A percentile compares a stretch with the other conserved stretches of the same genome.
Evolutionary conservation across 2,329 filamentous ascomycete species (phyloP).

Genomic region (Colletotrichum sp.): DNA sequence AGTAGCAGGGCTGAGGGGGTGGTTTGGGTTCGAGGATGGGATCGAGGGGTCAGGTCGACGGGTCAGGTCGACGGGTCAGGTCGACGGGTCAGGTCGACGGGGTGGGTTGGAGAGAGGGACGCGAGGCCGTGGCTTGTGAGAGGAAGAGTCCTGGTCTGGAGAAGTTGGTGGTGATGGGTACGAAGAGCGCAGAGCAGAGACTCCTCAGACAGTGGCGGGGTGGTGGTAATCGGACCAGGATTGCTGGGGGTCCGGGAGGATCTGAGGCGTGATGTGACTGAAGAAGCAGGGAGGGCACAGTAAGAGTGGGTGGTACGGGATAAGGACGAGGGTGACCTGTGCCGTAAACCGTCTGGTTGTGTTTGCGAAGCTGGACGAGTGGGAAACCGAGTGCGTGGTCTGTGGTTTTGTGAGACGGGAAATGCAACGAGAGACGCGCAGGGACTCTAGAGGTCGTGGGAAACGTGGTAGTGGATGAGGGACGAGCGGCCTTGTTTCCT

Average conservation of each 20-base stretch:
- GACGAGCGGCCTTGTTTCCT: background rate
- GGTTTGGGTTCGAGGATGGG: background rate
- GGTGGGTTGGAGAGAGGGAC: background rate
- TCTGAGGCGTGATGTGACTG: background rate
- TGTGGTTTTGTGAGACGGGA: conserved; percentile 14
- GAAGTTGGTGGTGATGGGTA: background rate
- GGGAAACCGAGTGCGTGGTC: background rate
- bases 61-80: background rate
- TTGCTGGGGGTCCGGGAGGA: conserved; percentile 1
- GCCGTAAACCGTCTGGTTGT: background rate
- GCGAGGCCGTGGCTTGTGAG: background rate
- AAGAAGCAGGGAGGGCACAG: background rate
- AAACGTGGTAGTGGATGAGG: background rate
- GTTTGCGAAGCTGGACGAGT: background rate
- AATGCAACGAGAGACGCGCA: conserved; percentile 16
- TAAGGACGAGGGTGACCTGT: background rate
- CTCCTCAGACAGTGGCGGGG: background rate
- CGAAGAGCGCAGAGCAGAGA: background rate
- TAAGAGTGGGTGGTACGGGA: background rate
- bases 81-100: background rate
- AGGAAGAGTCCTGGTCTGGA: background rate
- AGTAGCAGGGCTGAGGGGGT: conserved; percentile 15
- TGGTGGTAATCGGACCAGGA: background rate
- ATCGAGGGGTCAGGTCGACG: background rate
- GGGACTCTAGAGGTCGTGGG: background rate